A percentile compares a stretch with the other conserved stretches of the same genome.
phyloP scores from a whole-genome alignment of 352 stramenopile species.

The Phytophthora nicotianae region DNA sequence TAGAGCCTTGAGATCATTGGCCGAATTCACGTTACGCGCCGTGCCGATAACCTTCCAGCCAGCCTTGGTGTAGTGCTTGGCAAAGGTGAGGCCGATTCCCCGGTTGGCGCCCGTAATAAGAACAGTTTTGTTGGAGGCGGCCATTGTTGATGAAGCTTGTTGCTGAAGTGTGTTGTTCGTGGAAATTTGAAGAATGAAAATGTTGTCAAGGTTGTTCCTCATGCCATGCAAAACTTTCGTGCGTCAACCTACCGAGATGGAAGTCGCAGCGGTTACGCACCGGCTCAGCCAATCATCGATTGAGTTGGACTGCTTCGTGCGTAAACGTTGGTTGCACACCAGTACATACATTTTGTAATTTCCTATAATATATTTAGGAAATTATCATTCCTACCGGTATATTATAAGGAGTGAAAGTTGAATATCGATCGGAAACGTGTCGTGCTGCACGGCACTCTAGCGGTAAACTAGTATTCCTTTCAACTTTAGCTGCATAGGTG shows the following conservation, averaged over 20 bases:
- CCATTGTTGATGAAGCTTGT: neutral
- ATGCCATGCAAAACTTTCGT: neutral
- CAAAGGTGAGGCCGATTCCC: neutral
- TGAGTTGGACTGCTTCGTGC: too few relatives aligned
- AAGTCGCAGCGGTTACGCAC: neutral
- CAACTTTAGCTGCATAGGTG: too few relatives aligned
- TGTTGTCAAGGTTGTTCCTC: neutral
- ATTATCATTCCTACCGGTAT: too few relatives aligned
- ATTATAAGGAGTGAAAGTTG: too few relatives aligned
- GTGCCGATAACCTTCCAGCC: slow-evolving; percentile 54
- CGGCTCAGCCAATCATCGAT: neutral
- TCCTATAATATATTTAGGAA: too few relatives aligned
- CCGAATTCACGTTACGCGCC: slow-evolving; percentile 31
- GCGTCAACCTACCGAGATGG: too few relatives aligned
- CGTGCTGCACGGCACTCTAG: too few relatives aligned
- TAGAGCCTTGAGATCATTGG: slow-evolving; percentile 41
- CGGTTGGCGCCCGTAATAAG: neutral
- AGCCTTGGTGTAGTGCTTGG: slow-evolving; percentile 6
- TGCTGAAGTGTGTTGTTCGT: neutral
- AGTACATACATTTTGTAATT: too few relatives aligned
- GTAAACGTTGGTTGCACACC: too few relatives aligned
- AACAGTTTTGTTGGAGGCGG: neutral
- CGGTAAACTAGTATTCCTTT: too few relatives aligned
- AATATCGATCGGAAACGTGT: too few relatives aligned
- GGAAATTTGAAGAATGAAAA: slow-evolving; percentile 4